Evolutionary conservation across 257 asterid genomes (phyloP).

Genomic region (Primulina tabacum): DNA sequence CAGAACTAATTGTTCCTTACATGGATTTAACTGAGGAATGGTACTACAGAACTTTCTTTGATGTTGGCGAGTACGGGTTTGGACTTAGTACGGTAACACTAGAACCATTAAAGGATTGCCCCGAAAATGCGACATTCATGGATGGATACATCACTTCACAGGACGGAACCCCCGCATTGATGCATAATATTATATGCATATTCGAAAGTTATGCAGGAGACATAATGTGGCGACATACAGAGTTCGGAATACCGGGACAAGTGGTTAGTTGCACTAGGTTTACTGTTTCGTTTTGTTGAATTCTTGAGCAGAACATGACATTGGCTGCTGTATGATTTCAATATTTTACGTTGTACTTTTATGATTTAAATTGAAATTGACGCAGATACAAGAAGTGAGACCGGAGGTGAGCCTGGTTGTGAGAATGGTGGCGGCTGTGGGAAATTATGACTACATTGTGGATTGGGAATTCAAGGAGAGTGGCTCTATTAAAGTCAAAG

Average conservation of each 20-base stretch:
- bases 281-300: neutral
- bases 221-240: slow-evolving; percentile 75
- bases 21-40: slow-evolving; percentile 72
- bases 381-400: slow-evolving; percentile 42
- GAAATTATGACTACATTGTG: slow-evolving; percentile 69
- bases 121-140: slow-evolving; percentile 45
- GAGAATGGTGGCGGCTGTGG: slow-evolving; percentile 65
- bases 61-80: slow-evolving; percentile 63
- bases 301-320: neutral
- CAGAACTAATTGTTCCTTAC: slow-evolving; percentile 73
- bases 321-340: neutral
- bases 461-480: slow-evolving; percentile 77
- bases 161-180: slow-evolving; percentile 46
- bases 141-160: slow-evolving; percentile 46
- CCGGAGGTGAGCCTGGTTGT: slow-evolving; percentile 60
- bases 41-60: slow-evolving; percentile 61
- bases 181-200: slow-evolving; percentile 44
- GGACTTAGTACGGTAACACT: slow-evolving; percentile 55
- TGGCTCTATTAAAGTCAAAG: slow-evolving; percentile 52
- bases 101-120: slow-evolving; percentile 59
- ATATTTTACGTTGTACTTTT: neutral
- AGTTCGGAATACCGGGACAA: slow-evolving; percentile 38
- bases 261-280: slow-evolving; percentile 24
- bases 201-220: slow-evolving; percentile 63
- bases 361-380: slow-evolving; percentile 4